Evolutionary conservation across 495 filamentous ascomycete species (phyloP).

Genomic region (Penicillium longicatenatum): DNA sequence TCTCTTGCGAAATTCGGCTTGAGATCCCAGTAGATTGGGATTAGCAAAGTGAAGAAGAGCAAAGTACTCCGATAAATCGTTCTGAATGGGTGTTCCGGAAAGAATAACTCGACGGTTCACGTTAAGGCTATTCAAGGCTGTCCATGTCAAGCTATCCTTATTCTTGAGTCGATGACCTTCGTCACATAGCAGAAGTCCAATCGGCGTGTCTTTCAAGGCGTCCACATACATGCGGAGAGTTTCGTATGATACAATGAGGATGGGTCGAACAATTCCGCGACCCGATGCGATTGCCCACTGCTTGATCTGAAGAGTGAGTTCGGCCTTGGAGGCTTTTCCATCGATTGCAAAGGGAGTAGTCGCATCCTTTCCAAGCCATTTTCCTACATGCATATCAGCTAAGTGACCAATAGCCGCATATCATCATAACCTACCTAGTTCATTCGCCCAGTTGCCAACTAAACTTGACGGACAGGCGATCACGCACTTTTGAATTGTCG

Average conservation of each 20-base stretch:
- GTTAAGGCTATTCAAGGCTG: constrained; percentile 83
- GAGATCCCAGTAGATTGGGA: constrained; percentile 84
- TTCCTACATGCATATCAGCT: constrained; percentile 16
- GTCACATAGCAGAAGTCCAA: constrained; percentile 95
- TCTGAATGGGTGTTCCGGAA: constrained; percentile 96
- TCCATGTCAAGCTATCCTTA: constrained; percentile 92
- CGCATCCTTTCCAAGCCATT: constrained; percentile 93
- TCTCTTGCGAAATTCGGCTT: constrained; percentile 90
- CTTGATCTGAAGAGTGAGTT: constrained; percentile 82
- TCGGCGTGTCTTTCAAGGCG: constrained; percentile 81
- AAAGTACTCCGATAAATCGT: constrained; percentile 97
- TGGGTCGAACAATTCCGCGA: constrained; percentile 85
- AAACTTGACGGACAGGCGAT: constrained; percentile 98
- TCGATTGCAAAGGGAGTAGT: constrained; percentile 95
- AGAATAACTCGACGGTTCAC: constrained; percentile 92
- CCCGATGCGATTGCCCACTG: constrained; percentile 94
- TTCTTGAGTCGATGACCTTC: constrained; percentile 99
- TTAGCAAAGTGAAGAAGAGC: constrained; percentile 96
- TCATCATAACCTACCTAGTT: constrained; percentile 48
- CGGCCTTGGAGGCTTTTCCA: constrained; percentile 93
- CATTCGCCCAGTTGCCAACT: constrained; percentile 97
- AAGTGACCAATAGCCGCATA: not conserved
- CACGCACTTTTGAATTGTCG: constrained; percentile 94
- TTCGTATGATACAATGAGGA: constrained; percentile 99
- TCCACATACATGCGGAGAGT: constrained; percentile 89